Base-by-base conservation (phyloP, 116 monocot genomes). In the Papilionanthe hybrid region DNA sequence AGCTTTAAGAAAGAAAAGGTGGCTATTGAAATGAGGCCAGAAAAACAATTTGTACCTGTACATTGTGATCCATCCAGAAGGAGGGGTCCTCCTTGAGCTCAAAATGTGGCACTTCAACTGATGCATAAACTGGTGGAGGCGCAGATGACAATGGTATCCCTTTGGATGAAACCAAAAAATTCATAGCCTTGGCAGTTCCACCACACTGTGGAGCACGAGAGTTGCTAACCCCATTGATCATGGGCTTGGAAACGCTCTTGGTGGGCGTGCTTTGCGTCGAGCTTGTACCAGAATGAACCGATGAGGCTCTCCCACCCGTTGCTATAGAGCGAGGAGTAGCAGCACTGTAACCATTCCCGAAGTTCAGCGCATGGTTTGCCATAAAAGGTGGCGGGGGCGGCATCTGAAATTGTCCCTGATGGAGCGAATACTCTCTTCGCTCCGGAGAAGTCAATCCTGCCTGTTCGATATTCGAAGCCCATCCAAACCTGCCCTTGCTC, bases 21-120 rank as follows among this genome's bases (percentile, higher is more conserved):
- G 17, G 11, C 37, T 32, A 69, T 69, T 17, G 69, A 69, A 32
- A 69, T 69, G 69, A 37, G 37, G 37, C 15, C 13, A 37, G 32
- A 55, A 50, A 50, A 68, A 72, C 42, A 77, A 42, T 9, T 29
- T 42, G 67, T 73, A 96, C 96, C 92, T 93, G 93, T 28, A 97
- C 94, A 87, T 94, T 97, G 87, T 97, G 86, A 73, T 97, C 92
- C 89, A 94, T 86, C 97, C 97, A 97, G 72, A 97, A 97, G 55
- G 94, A 92, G 7, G 94, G 94, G 72, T 97, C 92, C 82, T 94
- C 94, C 68, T 66, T 89, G 75, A 97, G 89, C 32, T 91, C 92
- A 56, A 97, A 97, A 82, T 91, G 88, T 23, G 89, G 86, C 65
- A 94, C 94, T 75, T 92, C 94, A 30, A 81, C 77, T 7, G 89